Conservation (phyloP, 2,329 filamentous ascomycete species). For the Setomelanomma holmii region DNA sequence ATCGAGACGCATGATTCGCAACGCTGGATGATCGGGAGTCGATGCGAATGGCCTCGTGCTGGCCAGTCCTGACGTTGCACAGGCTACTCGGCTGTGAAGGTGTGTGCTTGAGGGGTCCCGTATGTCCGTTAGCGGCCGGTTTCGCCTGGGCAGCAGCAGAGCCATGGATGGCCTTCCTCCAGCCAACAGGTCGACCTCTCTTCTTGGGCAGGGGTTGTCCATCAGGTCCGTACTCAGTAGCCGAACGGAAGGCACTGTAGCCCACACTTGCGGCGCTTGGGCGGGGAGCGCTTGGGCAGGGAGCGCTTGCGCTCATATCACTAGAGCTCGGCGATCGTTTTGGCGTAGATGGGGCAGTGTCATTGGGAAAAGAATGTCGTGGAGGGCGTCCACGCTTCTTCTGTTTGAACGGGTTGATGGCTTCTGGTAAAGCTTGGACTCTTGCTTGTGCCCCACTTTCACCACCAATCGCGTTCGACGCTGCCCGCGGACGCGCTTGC, state of each 20-base stretch:
- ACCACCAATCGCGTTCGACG: conserved; percentile 27
- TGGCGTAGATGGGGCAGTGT: conserved; percentile 22
- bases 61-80: conserved; percentile 26
- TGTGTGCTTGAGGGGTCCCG: conserved; percentile 10
- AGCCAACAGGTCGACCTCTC: conserved; percentile 58
- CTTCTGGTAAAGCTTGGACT: conserved; percentile 37
- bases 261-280: conserved; percentile 38
- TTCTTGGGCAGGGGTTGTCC: conserved; percentile 51
- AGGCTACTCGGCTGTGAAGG: conserved; percentile 35
- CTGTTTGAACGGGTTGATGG: conserved; percentile 41
- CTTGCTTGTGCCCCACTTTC: conserved; percentile 27
- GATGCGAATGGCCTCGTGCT: conserved; percentile 30
- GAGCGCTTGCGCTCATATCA: conserved; percentile 35
- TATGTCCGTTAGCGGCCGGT: conserved; percentile 31
- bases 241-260: conserved; percentile 52
- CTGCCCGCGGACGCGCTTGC: conserved; percentile 16
- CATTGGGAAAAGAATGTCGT: conserved; percentile 36
- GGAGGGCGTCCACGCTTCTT: conserved; percentile 48
- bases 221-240: conserved; percentile 36
- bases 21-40: conserved; percentile 43
- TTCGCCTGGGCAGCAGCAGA: conserved; percentile 35
- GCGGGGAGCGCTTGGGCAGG: conserved; percentile 31
- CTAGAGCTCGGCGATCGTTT: conserved; percentile 16
- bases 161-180: conserved; percentile 57
- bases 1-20: conserved; percentile 37